Evolutionary conservation across 805 yeast species (phyloP), one percentile per base, ranked within the genome.

Genomic region (Saccharomycopsis sp.): DNA sequence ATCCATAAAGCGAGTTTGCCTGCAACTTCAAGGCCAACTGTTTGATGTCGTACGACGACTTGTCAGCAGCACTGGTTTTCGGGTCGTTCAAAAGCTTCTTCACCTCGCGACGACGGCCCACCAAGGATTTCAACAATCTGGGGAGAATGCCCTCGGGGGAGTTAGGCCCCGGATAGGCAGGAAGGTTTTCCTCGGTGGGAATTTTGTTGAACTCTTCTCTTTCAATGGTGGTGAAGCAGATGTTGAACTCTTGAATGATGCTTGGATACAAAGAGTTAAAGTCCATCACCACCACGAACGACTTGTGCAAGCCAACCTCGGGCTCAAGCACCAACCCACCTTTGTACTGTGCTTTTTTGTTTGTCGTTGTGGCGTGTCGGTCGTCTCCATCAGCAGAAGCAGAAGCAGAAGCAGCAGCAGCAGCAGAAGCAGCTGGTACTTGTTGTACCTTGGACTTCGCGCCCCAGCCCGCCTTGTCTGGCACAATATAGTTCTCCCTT

Each of bases 1-100:
- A 92, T 56, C 98, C 98, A 63, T 92, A 92, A 96, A 92, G 89
- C n/a, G 98, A 92, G 62, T 92, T 92, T 21, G 98, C 98, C 2
- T 98, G 94, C 57, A 92, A 69, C 59, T 92, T 92, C 57, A 92
- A 72, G 0, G 98, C 97, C 58, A 82, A 94, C 61, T 92, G 98
- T 55, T 88, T 85, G 55, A 88, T 87, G 59, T 92, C 97, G 67
- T 81, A 86, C 55, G 89, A 96, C 0, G 84, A 80, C 42, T 62
- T 74, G 56, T 84, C 87, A 40, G 67, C 62, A 0, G 76, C 66
- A 0, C 78, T 68, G 17, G 78, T 74, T 33, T 71, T 69, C 25
- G 88, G 80, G 50, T 77, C 79, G 52, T 86, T 87, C 70, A 92
- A 71, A 27, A 86, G 62, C 51, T 77, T 79, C 58, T 92, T 92